These are phyloP conservation scores for Alternaria panax DNA, from an alignment of 2,329 filamentous ascomycete species.

Conservation along the genomic window DNA sequence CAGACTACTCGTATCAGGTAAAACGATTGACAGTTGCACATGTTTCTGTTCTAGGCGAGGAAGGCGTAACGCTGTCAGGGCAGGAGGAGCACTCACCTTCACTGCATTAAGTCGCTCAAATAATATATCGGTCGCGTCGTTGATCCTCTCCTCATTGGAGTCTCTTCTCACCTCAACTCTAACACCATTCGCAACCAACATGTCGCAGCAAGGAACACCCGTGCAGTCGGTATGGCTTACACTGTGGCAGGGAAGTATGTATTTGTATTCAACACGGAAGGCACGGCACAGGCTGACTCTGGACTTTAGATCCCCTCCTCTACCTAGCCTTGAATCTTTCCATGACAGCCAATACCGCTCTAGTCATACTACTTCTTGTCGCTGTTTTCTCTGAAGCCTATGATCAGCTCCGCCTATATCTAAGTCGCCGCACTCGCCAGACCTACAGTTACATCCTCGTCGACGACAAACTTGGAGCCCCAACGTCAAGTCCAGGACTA, in stretches of 20 bases:
- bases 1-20: neutral
- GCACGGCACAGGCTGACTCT: neutral
- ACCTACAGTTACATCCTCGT: neutral
- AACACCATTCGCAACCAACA: neutral
- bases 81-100: neutral
- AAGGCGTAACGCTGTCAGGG: neutral
- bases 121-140: neutral
- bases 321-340: neutral
- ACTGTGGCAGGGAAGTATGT: conserved; percentile 8
- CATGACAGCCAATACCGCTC: neutral
- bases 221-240: conserved; percentile 7
- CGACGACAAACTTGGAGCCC: neutral
- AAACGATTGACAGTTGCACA: neutral
- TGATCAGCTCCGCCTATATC: neutral
- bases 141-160: neutral
- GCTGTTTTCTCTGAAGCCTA: neutral
- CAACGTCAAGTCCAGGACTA: neutral
- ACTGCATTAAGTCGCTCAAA: neutral
- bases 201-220: neutral
- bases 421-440: neutral
- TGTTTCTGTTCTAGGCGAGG: neutral
- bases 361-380: conserved; percentile 5
- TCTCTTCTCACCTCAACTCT: neutral
- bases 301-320: conserved; percentile 1
- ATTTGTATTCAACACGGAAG: neutral